Conservation (phyloP, 2,329 filamentous ascomycete genomes). For the Penicillium glabrum region DNA sequence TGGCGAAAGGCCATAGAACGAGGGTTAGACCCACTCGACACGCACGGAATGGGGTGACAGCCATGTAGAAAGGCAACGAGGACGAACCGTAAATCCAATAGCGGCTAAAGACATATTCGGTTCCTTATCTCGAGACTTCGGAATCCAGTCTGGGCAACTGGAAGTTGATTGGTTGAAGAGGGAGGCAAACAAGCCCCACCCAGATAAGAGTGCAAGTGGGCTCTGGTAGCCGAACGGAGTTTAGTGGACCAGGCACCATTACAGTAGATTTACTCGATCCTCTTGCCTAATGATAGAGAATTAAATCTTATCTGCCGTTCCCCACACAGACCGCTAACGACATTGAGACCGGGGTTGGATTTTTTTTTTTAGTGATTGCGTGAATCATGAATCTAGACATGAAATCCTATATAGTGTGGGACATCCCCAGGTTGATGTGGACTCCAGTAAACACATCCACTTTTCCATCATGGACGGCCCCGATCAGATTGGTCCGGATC, state of each 20-base stretch:
- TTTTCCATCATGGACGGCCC: slow-evolving; percentile 33
- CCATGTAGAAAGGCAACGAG: neutral
- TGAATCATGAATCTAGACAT: slow-evolving; percentile 47
- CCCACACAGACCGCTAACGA: neutral
- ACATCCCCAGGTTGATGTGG: neutral
- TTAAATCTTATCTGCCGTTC: neutral
- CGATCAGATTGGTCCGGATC: slow-evolving; percentile 46
- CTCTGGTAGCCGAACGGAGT: neutral
- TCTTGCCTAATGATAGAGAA: slow-evolving; percentile 9
- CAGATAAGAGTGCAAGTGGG: neutral
- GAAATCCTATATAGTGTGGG: neutral
- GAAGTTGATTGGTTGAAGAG: neutral
- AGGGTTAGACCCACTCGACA: neutral
- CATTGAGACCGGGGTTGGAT: slow-evolving; percentile 41
- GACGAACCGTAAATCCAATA: neutral
- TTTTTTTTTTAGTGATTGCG: neutral
- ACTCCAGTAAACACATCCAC: neutral
- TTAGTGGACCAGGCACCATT: neutral
- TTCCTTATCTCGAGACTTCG: neutral
- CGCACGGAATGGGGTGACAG: neutral
- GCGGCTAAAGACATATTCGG: neutral
- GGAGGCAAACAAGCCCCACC: neutral
- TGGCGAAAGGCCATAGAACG: neutral
- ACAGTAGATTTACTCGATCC: slow-evolving; percentile 4
- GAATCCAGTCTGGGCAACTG: neutral